Base-by-base conservation (phyloP, 2,329 filamentous ascomycete genomes). In the Gnomoniopsis smithogilvyi region DNA sequence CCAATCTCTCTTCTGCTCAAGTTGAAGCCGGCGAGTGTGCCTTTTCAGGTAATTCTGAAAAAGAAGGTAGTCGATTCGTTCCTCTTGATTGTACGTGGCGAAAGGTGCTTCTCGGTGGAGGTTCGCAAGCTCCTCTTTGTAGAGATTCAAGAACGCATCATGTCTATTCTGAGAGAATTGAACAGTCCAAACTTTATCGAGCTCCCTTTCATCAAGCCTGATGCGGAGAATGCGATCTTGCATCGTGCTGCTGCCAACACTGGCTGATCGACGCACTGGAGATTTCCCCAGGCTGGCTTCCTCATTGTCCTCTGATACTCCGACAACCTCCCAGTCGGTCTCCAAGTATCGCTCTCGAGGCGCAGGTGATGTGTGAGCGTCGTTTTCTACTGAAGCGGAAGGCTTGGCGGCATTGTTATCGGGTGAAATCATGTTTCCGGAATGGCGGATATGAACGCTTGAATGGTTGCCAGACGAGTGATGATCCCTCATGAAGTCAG, bases 181-280 rank as follows among this genome's bases (percentile, higher is more conserved):
- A 60, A 84, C 75, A 53, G 76, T 78, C 68, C 82, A 82, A 64
- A 80, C 83, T 1, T 67, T 68, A 10, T 74, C 67, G 2, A 85
- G 68, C n/a, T 82, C 76, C 8, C 69, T 61, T 2, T 81, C 61
- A 58, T 85, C 82, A 36, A 71, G 69, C 2, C 66, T 67, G 3
- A 83, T 71, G 10, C 78, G 74, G 11, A 72, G 66, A 15, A 82
- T 74, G 22, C 76, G 73, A 45, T 79, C 74, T 36, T 69, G 63
- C 65, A 79, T 73, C 2, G 67, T 68, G 56, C 76, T 72, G 0
- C 3, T 24, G 22, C 46, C 43, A 14, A 30, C 70, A 41, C 53
- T 71, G 2, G 54, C 17, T 30, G 17, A 64, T 15, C 15, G 41
- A 38, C 46, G 46, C 21, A 34, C 22, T 6, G 54, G 47, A 15